Percentiles rank a stretch among this genome's conserved stretches.
These are phyloP conservation scores for Colletotrichum endophyticum DNA, from an alignment of 2,329 filamentous ascomycete genomes.

Conservation along the genomic window DNA sequence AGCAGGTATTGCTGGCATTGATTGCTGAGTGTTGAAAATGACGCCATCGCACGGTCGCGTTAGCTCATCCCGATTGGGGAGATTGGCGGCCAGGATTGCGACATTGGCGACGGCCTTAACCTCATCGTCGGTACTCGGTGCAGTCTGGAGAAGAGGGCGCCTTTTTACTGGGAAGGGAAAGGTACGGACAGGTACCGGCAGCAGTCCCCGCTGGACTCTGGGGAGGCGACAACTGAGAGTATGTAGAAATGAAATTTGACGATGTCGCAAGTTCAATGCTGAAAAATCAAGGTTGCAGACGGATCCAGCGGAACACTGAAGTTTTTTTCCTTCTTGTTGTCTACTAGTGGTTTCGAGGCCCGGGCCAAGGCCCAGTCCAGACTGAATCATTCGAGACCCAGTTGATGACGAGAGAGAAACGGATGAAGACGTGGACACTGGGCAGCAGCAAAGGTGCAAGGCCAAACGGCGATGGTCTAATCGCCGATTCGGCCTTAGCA, in stretches of 20 bases:
- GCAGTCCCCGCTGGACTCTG: background rate
- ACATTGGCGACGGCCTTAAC: constrained; percentile 17
- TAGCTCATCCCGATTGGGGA: constrained; percentile 20
- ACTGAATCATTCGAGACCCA: background rate
- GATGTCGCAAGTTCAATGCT: background rate
- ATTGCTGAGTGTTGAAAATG: background rate
- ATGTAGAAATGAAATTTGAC: background rate
- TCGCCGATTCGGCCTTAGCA: background rate
- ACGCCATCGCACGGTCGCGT: constrained; percentile 20
- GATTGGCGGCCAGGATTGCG: constrained; percentile 20
- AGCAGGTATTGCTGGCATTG: background rate
- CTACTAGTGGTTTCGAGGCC: background rate
- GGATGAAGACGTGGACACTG: background rate
- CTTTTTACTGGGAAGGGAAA: background rate
- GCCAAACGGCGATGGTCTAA: background rate
- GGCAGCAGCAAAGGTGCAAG: background rate
- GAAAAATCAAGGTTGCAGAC: background rate
- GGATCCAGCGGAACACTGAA: background rate
- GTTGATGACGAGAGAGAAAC: background rate
- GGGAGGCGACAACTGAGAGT: background rate
- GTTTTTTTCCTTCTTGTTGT: background rate
- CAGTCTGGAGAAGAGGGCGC: background rate
- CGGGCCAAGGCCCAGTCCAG: background rate
- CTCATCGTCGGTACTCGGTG: constrained; percentile 16
- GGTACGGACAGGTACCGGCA: constrained; percentile 3